A percentile compares a stretch with the other conserved stretches of the same genome.
phyloP scores from a whole-genome alignment of 306 rosid species.

The Trifolium dubium region DNA sequence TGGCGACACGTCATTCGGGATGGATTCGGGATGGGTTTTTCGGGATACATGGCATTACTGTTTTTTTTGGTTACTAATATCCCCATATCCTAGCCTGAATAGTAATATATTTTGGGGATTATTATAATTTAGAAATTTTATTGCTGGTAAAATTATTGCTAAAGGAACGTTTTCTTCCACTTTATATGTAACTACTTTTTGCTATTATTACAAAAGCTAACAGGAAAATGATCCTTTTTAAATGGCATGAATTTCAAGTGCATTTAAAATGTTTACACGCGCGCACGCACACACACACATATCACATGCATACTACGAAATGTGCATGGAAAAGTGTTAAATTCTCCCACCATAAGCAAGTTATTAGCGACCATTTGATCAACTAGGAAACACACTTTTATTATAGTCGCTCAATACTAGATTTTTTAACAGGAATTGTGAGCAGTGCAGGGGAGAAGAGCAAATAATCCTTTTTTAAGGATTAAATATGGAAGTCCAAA shows the following conservation, averaged over 20 bases:
- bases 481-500: no score
- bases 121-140: neutral
- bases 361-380: no score
- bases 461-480: no score
- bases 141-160: neutral
- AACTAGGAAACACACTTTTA: no score
- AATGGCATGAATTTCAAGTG: neutral
- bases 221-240: neutral
- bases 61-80: neutral
- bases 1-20: no score
- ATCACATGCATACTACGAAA: neutral
- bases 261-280: conserved; percentile 2
- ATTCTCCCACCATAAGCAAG: no score
- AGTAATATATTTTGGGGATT: neutral
- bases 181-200: neutral
- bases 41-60: no score
- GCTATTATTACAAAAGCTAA: conserved; percentile 6
- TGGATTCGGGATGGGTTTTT: no score
- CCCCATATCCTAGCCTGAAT: neutral
- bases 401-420: no score
- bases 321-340: no score
- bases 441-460: no score
- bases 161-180: neutral
- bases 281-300: neutral
- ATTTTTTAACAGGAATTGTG: no score